Evolutionary conservation across 371 early-diverging fungal genomes (phyloP).

Genomic region (Actinomortierella ambigua): DNA sequence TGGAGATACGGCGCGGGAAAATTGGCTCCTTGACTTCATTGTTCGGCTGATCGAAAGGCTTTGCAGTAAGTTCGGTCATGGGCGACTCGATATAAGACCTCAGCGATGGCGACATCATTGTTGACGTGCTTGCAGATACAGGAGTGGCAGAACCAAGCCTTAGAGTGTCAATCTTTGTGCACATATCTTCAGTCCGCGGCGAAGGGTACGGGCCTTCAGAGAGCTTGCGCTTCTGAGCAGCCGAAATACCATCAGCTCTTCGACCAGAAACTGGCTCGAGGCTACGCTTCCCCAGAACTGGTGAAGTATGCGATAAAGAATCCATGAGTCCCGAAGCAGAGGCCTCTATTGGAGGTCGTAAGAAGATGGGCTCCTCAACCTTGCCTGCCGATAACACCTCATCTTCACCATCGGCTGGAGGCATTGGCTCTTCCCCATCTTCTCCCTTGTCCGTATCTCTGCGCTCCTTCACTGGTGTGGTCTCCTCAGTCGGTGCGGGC

Average conservation of each 20-base stretch:
- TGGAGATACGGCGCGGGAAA: background rate
- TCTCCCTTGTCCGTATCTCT: slow-evolving; percentile 21
- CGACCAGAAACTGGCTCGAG: slow-evolving; percentile 9
- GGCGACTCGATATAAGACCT: slow-evolving; percentile 18
- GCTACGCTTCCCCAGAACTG: slow-evolving; percentile 32
- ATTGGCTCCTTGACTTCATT: slow-evolving; percentile 2
- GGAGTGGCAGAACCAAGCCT: slow-evolving; percentile 10
- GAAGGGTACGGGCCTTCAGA: slow-evolving; percentile 27
- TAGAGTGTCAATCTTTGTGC: slow-evolving; percentile 8
- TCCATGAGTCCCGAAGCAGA: background rate
- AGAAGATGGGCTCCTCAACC: background rate
- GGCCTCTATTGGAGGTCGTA: background rate
- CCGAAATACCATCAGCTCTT: slow-evolving; percentile 8
- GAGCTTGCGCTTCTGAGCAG: slow-evolving; percentile 29
- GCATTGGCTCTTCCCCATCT: background rate
- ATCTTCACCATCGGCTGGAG: background rate
- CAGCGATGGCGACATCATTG: slow-evolving; percentile 13
- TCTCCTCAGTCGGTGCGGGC: slow-evolving; percentile 8
- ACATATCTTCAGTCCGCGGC: slow-evolving; percentile 16
- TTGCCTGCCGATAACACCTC: background rate
- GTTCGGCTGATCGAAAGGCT: background rate
- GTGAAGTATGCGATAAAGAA: slow-evolving; percentile 4
- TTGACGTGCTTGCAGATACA: background rate
- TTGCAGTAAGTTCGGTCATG: background rate
- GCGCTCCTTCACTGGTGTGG: background rate